Percentiles rank a stretch among this genome's conserved stretches.
Conservation (phyloP, 2,329 filamentous ascomycete species). For the Monosporascus sp. region DNA sequence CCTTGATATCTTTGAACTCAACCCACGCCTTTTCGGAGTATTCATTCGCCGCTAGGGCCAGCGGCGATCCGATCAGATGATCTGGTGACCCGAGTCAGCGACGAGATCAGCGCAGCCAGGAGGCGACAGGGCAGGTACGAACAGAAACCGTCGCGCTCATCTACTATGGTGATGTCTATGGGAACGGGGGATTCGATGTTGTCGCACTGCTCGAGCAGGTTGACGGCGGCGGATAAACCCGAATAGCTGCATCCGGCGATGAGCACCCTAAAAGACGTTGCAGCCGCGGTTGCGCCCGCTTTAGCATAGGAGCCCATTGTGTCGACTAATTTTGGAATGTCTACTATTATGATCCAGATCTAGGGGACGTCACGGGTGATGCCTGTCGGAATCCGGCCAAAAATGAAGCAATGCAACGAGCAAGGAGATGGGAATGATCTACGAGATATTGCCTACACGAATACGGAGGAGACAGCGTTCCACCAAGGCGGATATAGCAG, state of each 20-base stretch:
- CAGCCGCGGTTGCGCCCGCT: constrained; percentile 20
- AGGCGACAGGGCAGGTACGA: constrained; percentile 26
- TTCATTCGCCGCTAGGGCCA: constrained; percentile 59
- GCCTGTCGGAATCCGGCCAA: no score
- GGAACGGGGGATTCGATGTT: constrained; percentile 44
- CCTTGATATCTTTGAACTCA: constrained; percentile 60
- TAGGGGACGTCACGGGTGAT: not conserved
- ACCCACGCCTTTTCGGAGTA: constrained; percentile 68
- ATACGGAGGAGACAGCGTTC: not conserved
- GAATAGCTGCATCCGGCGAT: constrained; percentile 68
- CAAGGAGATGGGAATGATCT: not conserved
- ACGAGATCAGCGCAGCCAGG: no score
- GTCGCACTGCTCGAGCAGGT: constrained; percentile 61
- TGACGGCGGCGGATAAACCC: constrained; percentile 62
- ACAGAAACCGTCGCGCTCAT: constrained; percentile 83
- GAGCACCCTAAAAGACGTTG: constrained; percentile 47
- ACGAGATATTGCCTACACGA: not conserved
- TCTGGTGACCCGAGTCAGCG: constrained; percentile 37
- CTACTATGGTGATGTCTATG: constrained; percentile 67
- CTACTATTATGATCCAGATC: not conserved
- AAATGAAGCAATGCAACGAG: no score
- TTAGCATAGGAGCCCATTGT: constrained; percentile 9
- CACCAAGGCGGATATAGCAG: not conserved
- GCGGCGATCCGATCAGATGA: constrained; percentile 70
- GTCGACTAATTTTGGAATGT: not conserved